Base-by-base conservation (phyloP, 768 basidiomycete genomes). In the Lentinula guzmanii region DNA sequence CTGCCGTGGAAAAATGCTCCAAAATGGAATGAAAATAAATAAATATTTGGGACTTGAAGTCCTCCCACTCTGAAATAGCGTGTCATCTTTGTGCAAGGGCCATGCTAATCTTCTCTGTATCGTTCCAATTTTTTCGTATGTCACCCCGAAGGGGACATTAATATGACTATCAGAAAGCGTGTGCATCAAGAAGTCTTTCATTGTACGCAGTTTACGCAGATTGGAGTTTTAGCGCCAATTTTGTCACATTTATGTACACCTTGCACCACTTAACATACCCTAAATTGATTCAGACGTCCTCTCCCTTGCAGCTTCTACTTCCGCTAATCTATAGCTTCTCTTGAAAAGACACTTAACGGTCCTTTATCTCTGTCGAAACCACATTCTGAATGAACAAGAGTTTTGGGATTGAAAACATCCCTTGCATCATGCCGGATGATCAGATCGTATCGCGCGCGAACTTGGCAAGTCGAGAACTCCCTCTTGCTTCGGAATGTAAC, bases 41-140 rank as follows among this genome's bases (percentile, higher is more conserved):
- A 28, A 28, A 28, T 28, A 28, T 28, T 28, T 28, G 28, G 28
- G 28, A 28, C 28, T 28, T 28, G 28, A 28, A 28, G 28, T 28
- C 28, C 28, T 28, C 28, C 28, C 28, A 28, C 28, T 28, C 28
- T 28, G 28, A 28, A 28, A 28, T 28, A 92, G 90, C 90, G 91
- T 95, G 94, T 95, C 94, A 95, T 95, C 93, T 94, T 95, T 97
- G 93, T 95, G 94, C 94, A 96, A 95, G 95, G 94, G 93, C 95
- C 91, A 96, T 96, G 94, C 94, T 95, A 95, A 96, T 95, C 94
- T 95, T 95, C 94, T 96, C 93, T 95, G 93, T 95, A 95, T 95
- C 90, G 92, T 94, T 95, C 91, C 93, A 93, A 94, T 91, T 51
- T 60, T 60, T 60, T 58, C 57, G 57, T 58, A 58, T 58, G 57